Percentiles rank a stretch among this genome's conserved stretches.
These are phyloP conservation scores for Kentomonas sorsogonicus DNA, from an alignment of 208 protist species.

Conservation along the genomic window DNA sequence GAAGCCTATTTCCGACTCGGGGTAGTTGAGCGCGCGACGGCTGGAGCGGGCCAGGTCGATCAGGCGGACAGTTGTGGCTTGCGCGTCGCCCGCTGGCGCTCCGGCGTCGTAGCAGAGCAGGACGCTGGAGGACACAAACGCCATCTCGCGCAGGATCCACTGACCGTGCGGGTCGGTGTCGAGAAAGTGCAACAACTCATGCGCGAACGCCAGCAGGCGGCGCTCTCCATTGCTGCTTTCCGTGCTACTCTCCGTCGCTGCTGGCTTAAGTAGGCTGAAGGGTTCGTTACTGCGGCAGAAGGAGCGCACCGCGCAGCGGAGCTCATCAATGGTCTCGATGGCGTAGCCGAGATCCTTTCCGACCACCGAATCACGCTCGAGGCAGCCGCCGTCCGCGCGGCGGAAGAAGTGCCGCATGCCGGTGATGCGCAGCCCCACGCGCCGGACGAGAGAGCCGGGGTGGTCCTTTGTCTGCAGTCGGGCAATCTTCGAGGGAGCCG, in stretches of 20 bases:
- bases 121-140: constrained; percentile 70
- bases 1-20: constrained; percentile 57
- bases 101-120: constrained; percentile 63
- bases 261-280: too few species aligned
- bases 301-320: constrained; percentile 19
- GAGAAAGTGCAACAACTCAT: constrained; percentile 50
- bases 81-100: constrained; percentile 1
- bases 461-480: constrained; percentile 48
- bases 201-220: constrained; percentile 9
- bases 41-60: constrained; percentile 71
- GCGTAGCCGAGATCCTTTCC: constrained; percentile 49
- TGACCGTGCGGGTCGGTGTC: constrained; percentile 32
- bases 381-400: neutral
- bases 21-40: constrained; percentile 54
- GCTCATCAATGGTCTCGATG: constrained; percentile 21
- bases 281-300: constrained; percentile 38
- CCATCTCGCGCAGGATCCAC: constrained; percentile 41
- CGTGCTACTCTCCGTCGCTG: too few species aligned
- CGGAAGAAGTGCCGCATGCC: constrained; percentile 38
- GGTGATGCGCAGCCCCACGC: constrained; percentile 47
- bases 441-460: constrained; percentile 24
- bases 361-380: constrained; percentile 12
- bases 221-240: too few species aligned
- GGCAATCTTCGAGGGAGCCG: constrained; percentile 38
- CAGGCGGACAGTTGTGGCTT: constrained; percentile 37